These are phyloP conservation scores for Termitomyces sp. DNA, from an alignment of 768 basidiomycete species.

Conservation along the genomic window DNA sequence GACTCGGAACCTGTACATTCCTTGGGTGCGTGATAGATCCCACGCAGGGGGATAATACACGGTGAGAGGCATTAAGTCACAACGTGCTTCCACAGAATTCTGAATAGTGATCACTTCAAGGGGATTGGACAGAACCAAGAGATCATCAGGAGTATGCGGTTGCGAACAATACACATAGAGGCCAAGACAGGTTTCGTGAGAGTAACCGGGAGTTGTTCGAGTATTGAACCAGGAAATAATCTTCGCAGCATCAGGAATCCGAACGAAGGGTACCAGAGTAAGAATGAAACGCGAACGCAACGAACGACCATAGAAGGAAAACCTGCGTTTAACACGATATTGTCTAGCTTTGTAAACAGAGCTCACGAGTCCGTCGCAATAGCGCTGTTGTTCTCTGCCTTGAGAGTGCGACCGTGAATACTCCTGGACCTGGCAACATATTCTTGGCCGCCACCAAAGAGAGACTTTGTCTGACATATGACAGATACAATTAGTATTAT, in stretches of 20 bases:
- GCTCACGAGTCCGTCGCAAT: neutral
- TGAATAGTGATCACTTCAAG: constrained; percentile 4
- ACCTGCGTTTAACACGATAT: neutral
- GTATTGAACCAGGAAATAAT: neutral
- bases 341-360: neutral
- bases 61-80: constrained; percentile 3
- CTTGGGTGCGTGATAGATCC: neutral
- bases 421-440: neutral
- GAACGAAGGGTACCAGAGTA: neutral
- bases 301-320: neutral
- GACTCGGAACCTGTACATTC: constrained; percentile 4
- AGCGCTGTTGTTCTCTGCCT: neutral
- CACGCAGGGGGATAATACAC: neutral
- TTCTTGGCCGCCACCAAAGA: neutral
- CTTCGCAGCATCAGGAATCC: constrained; percentile 1
- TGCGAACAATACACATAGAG: neutral
- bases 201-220: neutral
- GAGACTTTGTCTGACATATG: neutral
- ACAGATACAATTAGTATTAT: neutral
- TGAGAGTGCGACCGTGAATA: neutral
- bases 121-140: constrained; percentile 9
- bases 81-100: neutral
- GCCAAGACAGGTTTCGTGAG: constrained; percentile 9
- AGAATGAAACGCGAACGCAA: neutral
- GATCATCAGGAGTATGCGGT: constrained; percentile 2